Conservation (phyloP, 306 rosid genomes). For the Lathyrus tuberosus region DNA sequence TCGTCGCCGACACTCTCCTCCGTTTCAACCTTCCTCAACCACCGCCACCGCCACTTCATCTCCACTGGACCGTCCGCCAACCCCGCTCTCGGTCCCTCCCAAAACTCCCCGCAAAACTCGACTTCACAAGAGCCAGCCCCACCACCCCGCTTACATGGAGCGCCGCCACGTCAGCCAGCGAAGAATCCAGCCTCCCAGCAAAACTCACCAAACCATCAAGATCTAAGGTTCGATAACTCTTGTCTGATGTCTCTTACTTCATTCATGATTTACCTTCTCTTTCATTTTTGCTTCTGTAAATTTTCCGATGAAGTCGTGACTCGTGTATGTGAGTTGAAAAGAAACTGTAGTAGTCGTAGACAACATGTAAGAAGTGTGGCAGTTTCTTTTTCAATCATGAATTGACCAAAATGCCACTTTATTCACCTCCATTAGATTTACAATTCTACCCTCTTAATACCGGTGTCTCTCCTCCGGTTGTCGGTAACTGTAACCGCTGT, state of each 20-base stretch:
- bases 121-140: slow-evolving; percentile 69
- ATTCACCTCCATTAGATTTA: slow-evolving; percentile 9
- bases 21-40: slow-evolving; percentile 38
- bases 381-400: neutral
- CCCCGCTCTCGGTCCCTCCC: slow-evolving; percentile 63
- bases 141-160: slow-evolving; percentile 90
- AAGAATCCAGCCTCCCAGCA: slow-evolving; percentile 55
- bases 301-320: neutral
- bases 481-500: no score
- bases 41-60: slow-evolving; percentile 31
- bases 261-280: neutral
- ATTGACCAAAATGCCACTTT: neutral
- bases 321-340: no score
- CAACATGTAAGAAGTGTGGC: slow-evolving; percentile 20
- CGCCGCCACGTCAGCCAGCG: slow-evolving; percentile 74
- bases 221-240: slow-evolving; percentile 69
- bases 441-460: slow-evolving; percentile 39
- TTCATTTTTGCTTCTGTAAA: neutral
- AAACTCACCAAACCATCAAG: slow-evolving; percentile 49
- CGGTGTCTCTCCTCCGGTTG: slow-evolving; percentile 25
- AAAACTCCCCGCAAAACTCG: slow-evolving; percentile 31
- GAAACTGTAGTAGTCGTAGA: no score
- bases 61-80: slow-evolving; percentile 81
- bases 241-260: neutral
- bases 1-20: slow-evolving; percentile 62